Base-by-base conservation (phyloP, 2,329 filamentous ascomycete species). In the Calonectria multiphialidica region DNA sequence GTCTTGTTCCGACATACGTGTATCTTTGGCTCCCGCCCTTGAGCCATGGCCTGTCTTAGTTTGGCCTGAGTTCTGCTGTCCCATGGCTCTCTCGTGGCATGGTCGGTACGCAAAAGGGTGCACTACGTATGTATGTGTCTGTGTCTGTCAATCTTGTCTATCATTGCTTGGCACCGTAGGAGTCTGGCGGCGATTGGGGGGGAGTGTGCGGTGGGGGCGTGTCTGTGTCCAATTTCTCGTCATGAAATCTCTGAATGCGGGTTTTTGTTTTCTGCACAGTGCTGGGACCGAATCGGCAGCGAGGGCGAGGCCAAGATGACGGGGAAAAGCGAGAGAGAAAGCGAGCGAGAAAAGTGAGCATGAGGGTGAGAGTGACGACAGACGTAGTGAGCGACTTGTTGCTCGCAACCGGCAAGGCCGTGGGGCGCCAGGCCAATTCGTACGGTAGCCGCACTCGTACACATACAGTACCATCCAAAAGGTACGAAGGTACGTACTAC, bases 341-440 rank as follows among this genome's bases (percentile, higher is more conserved):
- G 70, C 69, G 57, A 70, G 70, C 69, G 57, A 62, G 65, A 67
- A 59, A 66, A 47, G 72, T 50, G 57, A 74, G 47, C 35, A 66
- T 30, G 72, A 64, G 68, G 65, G 71, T 65, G 67, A 40, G 67
- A 71, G 55, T 66, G 68, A 71, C 68, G 64, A 66, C 57, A 70
- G 49, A 62, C 67, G 65, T 23, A 69, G 68, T 62, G 70, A 74
- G 72, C 53, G 70, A 74, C 72, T 68, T 69, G 53, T 59, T 59
- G 72, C 72, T 72, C 44, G 62, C 50, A 71, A 70, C 71, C 74
- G 77, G 75, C 65, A 73, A 72, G 73, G 69, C 76, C 78, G 78
- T 79, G 73, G 71, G 71, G 69, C 66, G 64, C 69, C 57, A 68
- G 59, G 28, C 68, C 78, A 79, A 80, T 80, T 80, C 78, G 73